Percentiles rank a stretch among this genome's conserved stretches.
Evolutionary conservation across 176 grass and related monocot species (phyloP).

Genomic region (Canna indica): DNA sequence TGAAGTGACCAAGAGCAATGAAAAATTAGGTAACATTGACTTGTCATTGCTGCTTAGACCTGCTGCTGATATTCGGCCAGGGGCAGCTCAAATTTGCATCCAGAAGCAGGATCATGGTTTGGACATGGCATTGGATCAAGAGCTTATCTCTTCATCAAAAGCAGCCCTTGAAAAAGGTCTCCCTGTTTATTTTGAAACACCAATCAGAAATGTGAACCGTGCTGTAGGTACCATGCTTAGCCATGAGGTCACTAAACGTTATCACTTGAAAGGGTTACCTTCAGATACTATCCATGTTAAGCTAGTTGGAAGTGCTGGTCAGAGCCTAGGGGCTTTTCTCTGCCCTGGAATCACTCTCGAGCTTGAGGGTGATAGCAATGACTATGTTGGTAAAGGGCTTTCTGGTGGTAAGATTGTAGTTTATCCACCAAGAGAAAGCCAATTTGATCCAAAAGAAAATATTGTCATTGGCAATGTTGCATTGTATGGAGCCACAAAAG

Average conservation of each 20-base stretch:
- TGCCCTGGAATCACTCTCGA: slow-evolving; percentile 92
- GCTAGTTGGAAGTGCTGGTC: slow-evolving; percentile 77
- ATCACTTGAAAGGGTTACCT: slow-evolving; percentile 73
- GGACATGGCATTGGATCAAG: slow-evolving; percentile 75
- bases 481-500: slow-evolving; percentile 82
- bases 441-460: slow-evolving; percentile 81
- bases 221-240: slow-evolving; percentile 88
- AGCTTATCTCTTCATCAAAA: slow-evolving; percentile 58
- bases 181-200: slow-evolving; percentile 57
- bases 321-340: slow-evolving; percentile 90
- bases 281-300: slow-evolving; percentile 77
- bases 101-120: slow-evolving; percentile 95
- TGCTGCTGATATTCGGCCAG: slow-evolving; percentile 66
- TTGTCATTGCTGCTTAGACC: slow-evolving; percentile 82
- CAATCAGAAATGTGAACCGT: slow-evolving; percentile 71
- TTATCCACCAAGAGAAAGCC: slow-evolving; percentile 69
- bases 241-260: slow-evolving; percentile 86
- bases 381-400: slow-evolving; percentile 97
- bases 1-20: slow-evolving; percentile 75
- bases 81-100: slow-evolving; percentile 70
- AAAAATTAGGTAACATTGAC: slow-evolving; percentile 94
- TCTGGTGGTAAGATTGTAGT: slow-evolving; percentile 95
- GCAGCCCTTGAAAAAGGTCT: slow-evolving; percentile 56
- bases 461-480: slow-evolving; percentile 99
- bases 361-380: slow-evolving; percentile 95